Evolutionary conservation across 345 rosid species (phyloP).

Genomic region (Rubroshorea leprosula): DNA sequence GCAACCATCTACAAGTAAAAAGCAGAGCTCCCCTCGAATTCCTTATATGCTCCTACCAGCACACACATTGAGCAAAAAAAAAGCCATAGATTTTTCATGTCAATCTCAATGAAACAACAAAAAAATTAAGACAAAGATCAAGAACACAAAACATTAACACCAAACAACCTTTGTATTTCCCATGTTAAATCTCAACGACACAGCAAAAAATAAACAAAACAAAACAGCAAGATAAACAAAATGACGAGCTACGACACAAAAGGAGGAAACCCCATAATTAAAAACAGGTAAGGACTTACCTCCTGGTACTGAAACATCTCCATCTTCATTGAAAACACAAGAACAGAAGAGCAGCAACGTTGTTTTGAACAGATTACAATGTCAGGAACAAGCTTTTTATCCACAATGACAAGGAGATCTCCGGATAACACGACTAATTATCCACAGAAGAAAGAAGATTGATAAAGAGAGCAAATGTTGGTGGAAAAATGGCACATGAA

Average conservation of each 20-base stretch:
- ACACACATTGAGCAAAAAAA: neutral
- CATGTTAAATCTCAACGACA: neutral
- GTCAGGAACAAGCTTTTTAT: neutral
- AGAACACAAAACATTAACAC: neutral
- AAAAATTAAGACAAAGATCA: neutral
- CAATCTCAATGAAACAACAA: neutral
- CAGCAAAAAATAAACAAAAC: neutral
- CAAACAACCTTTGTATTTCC: neutral
- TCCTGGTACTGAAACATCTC: neutral
- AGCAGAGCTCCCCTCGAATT: constrained; percentile 72
- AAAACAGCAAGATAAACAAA: neutral
- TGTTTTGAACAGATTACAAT: neutral
- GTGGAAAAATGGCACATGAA: too few species aligned
- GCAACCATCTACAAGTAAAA: constrained; percentile 88
- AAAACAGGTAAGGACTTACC: neutral
- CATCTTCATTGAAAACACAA: neutral
- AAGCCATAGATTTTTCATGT: neutral
- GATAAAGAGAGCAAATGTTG: neutral
- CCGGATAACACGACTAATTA: too few species aligned
- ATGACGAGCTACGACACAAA: neutral
- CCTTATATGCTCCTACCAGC: constrained; percentile 53
- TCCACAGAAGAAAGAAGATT: neutral
- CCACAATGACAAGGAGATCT: too few species aligned
- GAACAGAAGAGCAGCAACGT: neutral
- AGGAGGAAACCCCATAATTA: neutral